Percentiles rank a stretch among this genome's conserved stretches.
phyloP scores from a whole-genome alignment of 164 flowering plant species.

The Cinnamomum chago region DNA sequence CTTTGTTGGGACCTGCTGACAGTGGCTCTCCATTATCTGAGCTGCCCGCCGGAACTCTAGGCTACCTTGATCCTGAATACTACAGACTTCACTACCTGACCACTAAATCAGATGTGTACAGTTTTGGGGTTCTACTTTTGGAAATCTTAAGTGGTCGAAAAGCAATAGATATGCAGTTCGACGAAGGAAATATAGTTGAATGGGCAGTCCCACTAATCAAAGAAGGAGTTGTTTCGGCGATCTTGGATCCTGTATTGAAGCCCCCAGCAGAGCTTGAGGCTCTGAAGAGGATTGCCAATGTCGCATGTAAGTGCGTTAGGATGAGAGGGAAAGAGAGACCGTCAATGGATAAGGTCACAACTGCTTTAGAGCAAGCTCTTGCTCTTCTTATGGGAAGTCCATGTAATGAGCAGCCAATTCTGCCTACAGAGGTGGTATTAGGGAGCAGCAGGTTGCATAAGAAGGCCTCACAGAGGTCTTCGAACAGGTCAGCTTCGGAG shows the following conservation, averaged over 20 bases:
- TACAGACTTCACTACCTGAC: conserved; percentile 93
- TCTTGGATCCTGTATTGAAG: conserved; percentile 70
- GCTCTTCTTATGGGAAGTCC: conserved; percentile 89
- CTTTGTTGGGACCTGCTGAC: conserved; percentile 85
- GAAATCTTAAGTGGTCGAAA: conserved; percentile 87
- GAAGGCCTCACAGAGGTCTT: conserved; percentile 76
- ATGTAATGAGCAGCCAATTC: conserved; percentile 70
- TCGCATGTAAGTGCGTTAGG: conserved; percentile 85
- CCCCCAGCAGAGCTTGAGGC: conserved; percentile 69
- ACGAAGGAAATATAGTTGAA: conserved; percentile 89
- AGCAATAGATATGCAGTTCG: conserved; percentile 88
- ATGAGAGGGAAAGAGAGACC: conserved; percentile 98
- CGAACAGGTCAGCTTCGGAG: conserved; percentile 61
- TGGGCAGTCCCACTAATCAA: conserved; percentile 97
- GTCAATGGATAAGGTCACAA: conserved; percentile 94
- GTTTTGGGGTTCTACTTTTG: conserved; percentile 85
- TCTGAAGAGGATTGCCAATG: conserved; percentile 63
- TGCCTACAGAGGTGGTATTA: conserved; percentile 89
- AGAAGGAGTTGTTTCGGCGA: conserved; percentile 50
- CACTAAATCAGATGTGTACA: conserved; percentile 89
- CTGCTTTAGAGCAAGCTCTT: conserved; percentile 76
- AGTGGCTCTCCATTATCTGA: conserved; percentile 88
- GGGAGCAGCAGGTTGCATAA: conserved; percentile 92
- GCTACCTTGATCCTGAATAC: conserved; percentile 94
- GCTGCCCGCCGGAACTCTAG: conserved; percentile 90